Conservation (phyloP, 2,329 filamentous ascomycete genomes). For the Monilinia vaccinii-corymbosi region DNA sequence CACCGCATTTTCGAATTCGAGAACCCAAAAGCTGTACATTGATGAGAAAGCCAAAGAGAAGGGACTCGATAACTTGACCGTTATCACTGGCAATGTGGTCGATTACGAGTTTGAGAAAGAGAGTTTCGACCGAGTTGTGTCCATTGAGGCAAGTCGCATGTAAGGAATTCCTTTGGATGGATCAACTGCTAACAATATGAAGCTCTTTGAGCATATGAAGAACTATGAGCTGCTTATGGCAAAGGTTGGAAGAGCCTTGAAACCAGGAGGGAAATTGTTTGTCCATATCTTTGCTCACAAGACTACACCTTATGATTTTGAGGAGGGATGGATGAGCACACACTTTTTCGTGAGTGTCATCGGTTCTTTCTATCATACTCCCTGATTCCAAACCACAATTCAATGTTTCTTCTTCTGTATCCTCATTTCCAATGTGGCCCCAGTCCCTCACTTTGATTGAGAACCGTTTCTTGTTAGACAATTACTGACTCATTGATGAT, state of each 20-base stretch:
- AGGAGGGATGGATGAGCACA: conserved; percentile 65
- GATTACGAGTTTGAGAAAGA: conserved; percentile 52
- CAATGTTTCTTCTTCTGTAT: neutral
- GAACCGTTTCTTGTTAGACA: neutral
- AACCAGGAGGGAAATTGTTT: conserved; percentile 56
- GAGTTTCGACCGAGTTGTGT: conserved; percentile 55
- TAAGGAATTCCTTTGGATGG: neutral
- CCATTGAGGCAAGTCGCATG: conserved; percentile 43
- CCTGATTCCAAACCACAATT: neutral
- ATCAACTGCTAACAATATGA: conserved; percentile 6
- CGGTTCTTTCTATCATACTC: neutral
- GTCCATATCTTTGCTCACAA: conserved; percentile 60
- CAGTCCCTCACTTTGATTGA: neutral
- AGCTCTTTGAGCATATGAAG: conserved; percentile 71
- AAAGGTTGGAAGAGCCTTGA: conserved; percentile 51
- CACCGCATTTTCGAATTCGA: conserved; percentile 61
- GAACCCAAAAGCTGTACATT: conserved; percentile 59
- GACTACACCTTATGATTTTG: conserved; percentile 59
- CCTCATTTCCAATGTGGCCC: neutral
- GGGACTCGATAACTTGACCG: conserved; percentile 48
- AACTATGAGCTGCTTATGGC: conserved; percentile 60
- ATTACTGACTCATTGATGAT: neutral
- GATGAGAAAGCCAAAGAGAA: conserved; percentile 47
- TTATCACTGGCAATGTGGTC: conserved; percentile 59
- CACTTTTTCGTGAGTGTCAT: conserved; percentile 47